Evolutionary conservation across 257 asterid species (phyloP).

Genomic region (Avicennia marina): DNA sequence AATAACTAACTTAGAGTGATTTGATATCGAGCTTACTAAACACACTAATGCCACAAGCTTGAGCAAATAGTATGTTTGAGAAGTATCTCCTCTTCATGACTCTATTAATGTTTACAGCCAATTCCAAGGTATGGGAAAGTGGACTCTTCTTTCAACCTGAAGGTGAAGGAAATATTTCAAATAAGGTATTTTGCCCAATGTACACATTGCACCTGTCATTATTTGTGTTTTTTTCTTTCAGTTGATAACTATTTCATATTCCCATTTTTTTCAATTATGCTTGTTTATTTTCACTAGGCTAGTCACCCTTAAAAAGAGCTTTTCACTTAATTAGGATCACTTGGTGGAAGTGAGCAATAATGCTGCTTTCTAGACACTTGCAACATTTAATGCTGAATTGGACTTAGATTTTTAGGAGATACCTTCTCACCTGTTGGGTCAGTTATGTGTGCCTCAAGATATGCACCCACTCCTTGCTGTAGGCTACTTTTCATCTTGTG

Average conservation of each 20-base stretch:
- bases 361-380: neutral
- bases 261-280: neutral
- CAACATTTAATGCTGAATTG: neutral
- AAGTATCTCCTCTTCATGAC: constrained; percentile 10
- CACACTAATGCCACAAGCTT: no score
- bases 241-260: neutral
- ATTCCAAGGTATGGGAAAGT: constrained; percentile 66
- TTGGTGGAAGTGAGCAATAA: neutral
- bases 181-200: constrained; percentile 45
- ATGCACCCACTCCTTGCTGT: no score
- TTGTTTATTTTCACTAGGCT: neutral
- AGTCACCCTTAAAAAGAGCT: neutral
- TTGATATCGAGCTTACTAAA: no score
- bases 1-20: no score
- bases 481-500: neutral
- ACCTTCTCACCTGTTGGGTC: neutral
- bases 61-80: constrained; percentile 7
- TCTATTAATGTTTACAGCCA: constrained; percentile 46
- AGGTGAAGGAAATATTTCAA: constrained; percentile 44
- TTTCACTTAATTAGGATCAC: constrained; percentile 7
- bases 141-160: constrained; percentile 72
- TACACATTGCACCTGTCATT: constrained; percentile 8
- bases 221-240: constrained; percentile 6
- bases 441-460: neutral
- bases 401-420: neutral